phyloP scores from a whole-genome alignment of 768 basidiomycete species.

The Kondoa subrosea region DNA sequence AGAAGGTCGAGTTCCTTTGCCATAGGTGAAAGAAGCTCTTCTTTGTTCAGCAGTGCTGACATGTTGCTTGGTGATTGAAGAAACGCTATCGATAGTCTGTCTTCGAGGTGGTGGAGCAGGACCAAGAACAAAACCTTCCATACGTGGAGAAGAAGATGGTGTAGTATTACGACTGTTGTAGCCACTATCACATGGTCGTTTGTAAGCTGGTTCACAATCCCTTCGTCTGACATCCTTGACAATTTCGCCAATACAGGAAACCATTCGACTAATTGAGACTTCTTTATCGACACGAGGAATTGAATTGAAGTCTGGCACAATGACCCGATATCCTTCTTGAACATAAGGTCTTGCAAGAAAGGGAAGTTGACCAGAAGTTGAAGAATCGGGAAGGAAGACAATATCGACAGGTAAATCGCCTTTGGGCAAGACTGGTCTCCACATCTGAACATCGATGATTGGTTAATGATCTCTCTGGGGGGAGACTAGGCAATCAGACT shows the following conservation, averaged over 20 bases:
- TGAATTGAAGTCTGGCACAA: conserved; percentile 1
- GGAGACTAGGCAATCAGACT: background rate
- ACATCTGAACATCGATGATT: background rate
- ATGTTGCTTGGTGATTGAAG: background rate
- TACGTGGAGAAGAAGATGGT: background rate
- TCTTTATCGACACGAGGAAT: background rate
- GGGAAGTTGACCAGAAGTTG: background rate
- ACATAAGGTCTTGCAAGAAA: background rate
- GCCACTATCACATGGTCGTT: background rate
- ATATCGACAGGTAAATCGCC: background rate
- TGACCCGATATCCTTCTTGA: background rate
- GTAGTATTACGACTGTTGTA: background rate
- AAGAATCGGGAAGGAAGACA: background rate
- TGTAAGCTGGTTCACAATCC: background rate
- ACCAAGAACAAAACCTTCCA: background rate
- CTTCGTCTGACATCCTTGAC: background rate
- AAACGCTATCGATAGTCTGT: background rate
- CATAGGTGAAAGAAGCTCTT: background rate
- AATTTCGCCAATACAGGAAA: background rate
- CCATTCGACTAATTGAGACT: background rate
- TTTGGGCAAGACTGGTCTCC: background rate
- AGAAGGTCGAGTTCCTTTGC: background rate
- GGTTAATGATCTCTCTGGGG: background rate
- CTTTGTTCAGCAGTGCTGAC: background rate
- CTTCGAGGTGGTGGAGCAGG: background rate